Evolutionary conservation across 768 basidiomycete genomes (phyloP), one percentile per base, ranked within the genome.

Genomic region (Trametes maxima): DNA sequence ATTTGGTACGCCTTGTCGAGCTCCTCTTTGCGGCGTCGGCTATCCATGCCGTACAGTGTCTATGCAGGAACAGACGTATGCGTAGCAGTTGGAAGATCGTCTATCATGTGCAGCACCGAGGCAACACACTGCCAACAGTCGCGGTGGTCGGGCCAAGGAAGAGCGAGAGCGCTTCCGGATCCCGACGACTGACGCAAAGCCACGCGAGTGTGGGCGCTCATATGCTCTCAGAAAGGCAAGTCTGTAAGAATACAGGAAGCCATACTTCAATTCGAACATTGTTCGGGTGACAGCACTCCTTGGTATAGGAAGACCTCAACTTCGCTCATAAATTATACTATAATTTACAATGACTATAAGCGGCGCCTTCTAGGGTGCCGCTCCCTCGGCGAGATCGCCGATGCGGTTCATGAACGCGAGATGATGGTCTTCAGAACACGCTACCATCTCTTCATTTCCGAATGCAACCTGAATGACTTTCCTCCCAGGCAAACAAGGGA

Each of bases 381-480:
- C 28, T 33, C 3, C 28, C 11, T 37, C 49, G 3, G 11, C 36
- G 5, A 39, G 28, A 53, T 60, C 46, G n/a, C 53, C 43, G 58
- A 25, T 28, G 21, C 14, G 35, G 19, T 63, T 36, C 45, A 65
- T 60, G 62, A 67, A 65, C 19, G 66, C 81, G 75, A 67, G 75
- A 69, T 77, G 76, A 42, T 75, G 74, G 46, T 69, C 74, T 55
- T 76, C 78, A 12, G 77, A 76, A 64, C 76, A 80, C 12, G 71
- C 79, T 21, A 79, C 56, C 25, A 78, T 65, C 35, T 70, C 67
- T 22, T 73, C 64, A 36, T 72, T 68, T 12, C 73, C 68, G 56
- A 75, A 73, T 1, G 75, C 65, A 48, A 79, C 73, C 51, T 81
- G 78, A 1, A 74, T 66, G 35, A 80, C 69, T 59, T 79, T 78